Percentiles rank a stretch among this genome's conserved stretches.
Conservation (phyloP, 1,284 basidiomycete genomes). For the Melampsora americana region DNA sequence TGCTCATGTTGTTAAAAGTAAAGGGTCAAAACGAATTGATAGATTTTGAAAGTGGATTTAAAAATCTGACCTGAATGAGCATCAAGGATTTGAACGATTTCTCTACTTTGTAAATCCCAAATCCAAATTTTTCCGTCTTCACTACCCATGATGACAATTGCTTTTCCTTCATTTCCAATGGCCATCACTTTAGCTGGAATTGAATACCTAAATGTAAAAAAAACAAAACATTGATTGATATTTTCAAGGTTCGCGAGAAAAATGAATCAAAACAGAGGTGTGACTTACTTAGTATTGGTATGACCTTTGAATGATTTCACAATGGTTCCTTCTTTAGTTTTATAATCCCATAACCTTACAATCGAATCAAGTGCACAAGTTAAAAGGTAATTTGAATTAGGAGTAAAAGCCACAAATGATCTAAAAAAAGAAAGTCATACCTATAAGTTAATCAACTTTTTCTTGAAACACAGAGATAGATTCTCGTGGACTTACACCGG, state of each 20-base stretch:
- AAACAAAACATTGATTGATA: too few relatives aligned
- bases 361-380: conserved; percentile 87
- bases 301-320: conserved; percentile 89
- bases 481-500: conserved; percentile 61
- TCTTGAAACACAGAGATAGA: too few relatives aligned
- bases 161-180: conserved; percentile 57
- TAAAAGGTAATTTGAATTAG: conserved; percentile 82
- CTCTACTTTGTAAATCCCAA: conserved; percentile 84
- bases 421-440: background rate
- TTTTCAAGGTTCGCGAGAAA: too few relatives aligned
- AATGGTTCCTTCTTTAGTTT: conserved; percentile 69
- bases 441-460: background rate
- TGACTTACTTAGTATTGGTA: conserved; percentile 70
- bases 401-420: conserved; percentile 81
- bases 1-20: too few relatives aligned
- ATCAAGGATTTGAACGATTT: conserved; percentile 69
- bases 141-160: conserved; percentile 78
- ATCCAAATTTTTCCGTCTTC: conserved; percentile 83
- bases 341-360: conserved; percentile 88
- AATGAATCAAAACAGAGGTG: background rate
- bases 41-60: too few relatives aligned
- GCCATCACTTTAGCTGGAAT: conserved; percentile 35
- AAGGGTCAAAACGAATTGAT: too few relatives aligned
- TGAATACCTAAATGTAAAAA: conserved; percentile 14
- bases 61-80: conserved; percentile 72